Evolutionary conservation across 768 basidiomycete genomes (phyloP), one percentile per base, ranked within the genome.

Genomic region (Dictyophora rubrovolvata): DNA sequence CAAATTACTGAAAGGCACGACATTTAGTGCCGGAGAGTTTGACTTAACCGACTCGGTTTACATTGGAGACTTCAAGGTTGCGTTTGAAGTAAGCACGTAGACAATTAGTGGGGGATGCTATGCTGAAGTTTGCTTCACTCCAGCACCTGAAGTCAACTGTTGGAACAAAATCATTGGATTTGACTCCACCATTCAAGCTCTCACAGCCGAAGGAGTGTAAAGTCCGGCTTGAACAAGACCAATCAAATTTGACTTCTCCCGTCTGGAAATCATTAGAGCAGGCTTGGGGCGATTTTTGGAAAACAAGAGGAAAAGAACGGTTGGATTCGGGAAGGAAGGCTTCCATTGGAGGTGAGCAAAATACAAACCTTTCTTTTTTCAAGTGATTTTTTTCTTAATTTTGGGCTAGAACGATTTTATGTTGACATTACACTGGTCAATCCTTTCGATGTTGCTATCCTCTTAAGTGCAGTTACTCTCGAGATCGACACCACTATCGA

Each of bases 1-100:
- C 18, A 77, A 80, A 0, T 74, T 95, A 16, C 74, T 98, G 20
- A 76, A 77, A 57, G 79, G 80, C 55, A 74, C 79, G 2, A 65
- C 62, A 48, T 64, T 61, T 42, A 51, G 49, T 50, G 3, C 63
- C 60, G 34, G 56, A 60, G 48, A 35, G 58, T 0, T 58, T 51
- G 36, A 53, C 48, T 28, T 70, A 75, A 76, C 80, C 50, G 87
- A 86, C 59, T 86, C 84, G 60, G 75, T 90, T 6, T 86, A 81
- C 60, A 68, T 97, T 36, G 90, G 95, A 60, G 95, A 99, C 72
- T 90, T 98, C 66, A 79, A 82, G 21, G 82, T 93, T 14, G 91
- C 96, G 5, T 87, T 88, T 65, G 79, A 83, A 67, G 93, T 94
- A 68, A 59, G 78, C 63, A 18, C n/a, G 22, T 28, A 34, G n/a